phyloP scores from a whole-genome alignment of 2,329 filamentous ascomycete genomes.

The Venturia carpophila region DNA sequence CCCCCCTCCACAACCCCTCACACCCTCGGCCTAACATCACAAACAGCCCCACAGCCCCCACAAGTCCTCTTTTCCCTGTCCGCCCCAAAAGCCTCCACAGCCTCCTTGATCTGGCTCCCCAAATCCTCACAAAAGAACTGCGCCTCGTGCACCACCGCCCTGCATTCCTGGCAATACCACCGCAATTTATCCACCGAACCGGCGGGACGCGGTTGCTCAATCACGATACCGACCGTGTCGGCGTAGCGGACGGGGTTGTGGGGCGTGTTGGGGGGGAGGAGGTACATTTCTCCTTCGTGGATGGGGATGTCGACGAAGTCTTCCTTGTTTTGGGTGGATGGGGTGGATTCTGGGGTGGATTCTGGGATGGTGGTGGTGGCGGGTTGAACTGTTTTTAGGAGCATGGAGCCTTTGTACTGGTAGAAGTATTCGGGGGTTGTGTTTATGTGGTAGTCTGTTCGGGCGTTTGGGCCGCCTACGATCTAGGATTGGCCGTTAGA shows the following conservation, averaged over 20 bases:
- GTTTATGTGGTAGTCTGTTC: slow-evolving; percentile 99
- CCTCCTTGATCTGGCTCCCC: slow-evolving; percentile 88
- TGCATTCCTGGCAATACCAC: slow-evolving; percentile 79
- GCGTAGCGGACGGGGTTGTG: slow-evolving; percentile 93
- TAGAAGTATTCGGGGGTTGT: slow-evolving; percentile 96
- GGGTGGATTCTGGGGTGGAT: no score
- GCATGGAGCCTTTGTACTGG: slow-evolving; percentile 88
- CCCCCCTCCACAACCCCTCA: neutral
- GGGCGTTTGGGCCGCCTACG: slow-evolving; percentile 89
- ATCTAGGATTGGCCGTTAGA: slow-evolving; percentile 46
- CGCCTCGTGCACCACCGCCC: slow-evolving; percentile 71
- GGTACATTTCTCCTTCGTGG: slow-evolving; percentile 86
- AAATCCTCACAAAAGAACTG: slow-evolving; percentile 83
- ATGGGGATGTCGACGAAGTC: slow-evolving; percentile 79
- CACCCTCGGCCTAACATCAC: slow-evolving; percentile 48
- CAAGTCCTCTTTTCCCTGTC: slow-evolving; percentile 67
- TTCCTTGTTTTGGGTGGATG: slow-evolving; percentile 24
- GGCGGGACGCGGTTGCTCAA: slow-evolving; percentile 73
- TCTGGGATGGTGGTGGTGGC: slow-evolving; percentile 24
- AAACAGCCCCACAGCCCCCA: slow-evolving; percentile 65
- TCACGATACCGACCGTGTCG: slow-evolving; percentile 85
- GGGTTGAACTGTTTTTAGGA: slow-evolving; percentile 78
- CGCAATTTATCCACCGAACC: slow-evolving; percentile 68
- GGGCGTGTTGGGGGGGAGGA: slow-evolving; percentile 87
- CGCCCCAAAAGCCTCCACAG: slow-evolving; percentile 71